A percentile compares a stretch with the other conserved stretches of the same genome.
Evolutionary conservation across 805 yeast genomes (phyloP).

Genomic region (Candida tallmaniae): DNA sequence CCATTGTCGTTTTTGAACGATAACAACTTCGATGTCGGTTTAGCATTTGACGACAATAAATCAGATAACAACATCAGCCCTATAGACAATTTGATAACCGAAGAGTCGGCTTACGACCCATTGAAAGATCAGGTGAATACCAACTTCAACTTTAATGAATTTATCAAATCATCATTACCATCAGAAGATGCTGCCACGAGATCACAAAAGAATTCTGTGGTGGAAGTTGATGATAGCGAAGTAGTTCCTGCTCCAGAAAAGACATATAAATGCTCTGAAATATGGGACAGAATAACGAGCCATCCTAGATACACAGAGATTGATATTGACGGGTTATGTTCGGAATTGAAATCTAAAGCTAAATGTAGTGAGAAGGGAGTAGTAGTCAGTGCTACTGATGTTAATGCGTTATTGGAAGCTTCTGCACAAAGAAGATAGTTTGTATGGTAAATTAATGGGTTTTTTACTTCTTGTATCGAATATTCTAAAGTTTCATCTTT

Average conservation of each 20-base stretch:
- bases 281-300: slow-evolving; percentile 93
- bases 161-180: slow-evolving; percentile 27
- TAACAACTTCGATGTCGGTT: slow-evolving; percentile 48
- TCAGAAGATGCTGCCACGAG: slow-evolving; percentile 14
- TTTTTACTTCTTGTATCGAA: not conserved
- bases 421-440: slow-evolving; percentile 15
- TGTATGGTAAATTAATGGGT: not conserved
- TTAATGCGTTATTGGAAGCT: slow-evolving; percentile 48
- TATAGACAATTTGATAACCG: slow-evolving; percentile 43
- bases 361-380: slow-evolving; percentile 93
- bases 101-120: slow-evolving; percentile 56
- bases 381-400: slow-evolving; percentile 77
- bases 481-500: no score
- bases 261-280: slow-evolving; percentile 73
- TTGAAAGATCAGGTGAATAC: slow-evolving; percentile 29
- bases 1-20: slow-evolving; percentile 46
- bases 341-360: slow-evolving; percentile 85
- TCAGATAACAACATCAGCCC: slow-evolving; percentile 21
- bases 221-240: slow-evolving; percentile 21
- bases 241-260: slow-evolving; percentile 69
- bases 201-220: not conserved
- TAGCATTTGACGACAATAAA: slow-evolving; percentile 40
- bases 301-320: slow-evolving; percentile 92
- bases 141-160: slow-evolving; percentile 36
- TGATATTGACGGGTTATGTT: slow-evolving; percentile 91